A percentile compares a stretch with the other conserved stretches of the same genome.
These are phyloP conservation scores for Monilinia laxa DNA, from an alignment of 2,329 filamentous ascomycete genomes.

Conservation along the genomic window DNA sequence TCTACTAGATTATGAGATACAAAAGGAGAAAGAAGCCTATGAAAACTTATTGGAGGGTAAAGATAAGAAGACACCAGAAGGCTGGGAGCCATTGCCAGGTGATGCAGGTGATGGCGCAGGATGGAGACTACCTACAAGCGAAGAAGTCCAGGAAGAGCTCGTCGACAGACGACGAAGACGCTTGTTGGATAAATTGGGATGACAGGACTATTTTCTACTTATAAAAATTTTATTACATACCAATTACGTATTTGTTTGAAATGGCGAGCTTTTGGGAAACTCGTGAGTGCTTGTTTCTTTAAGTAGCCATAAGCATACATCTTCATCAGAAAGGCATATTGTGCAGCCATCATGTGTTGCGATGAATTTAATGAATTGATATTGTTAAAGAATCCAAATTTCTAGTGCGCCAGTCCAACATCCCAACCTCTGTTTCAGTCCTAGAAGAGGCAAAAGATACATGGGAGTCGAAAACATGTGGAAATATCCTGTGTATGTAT, in stretches of 20 bases:
- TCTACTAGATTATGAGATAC: constrained; percentile 74
- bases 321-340: neutral
- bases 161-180: constrained; percentile 81
- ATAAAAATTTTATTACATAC: neutral
- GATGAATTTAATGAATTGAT: constrained; percentile 2
- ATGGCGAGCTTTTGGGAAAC: no score
- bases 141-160: constrained; percentile 93
- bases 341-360: neutral
- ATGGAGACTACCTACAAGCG: constrained; percentile 81
- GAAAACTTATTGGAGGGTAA: constrained; percentile 62
- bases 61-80: constrained; percentile 59
- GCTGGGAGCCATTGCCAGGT: constrained; percentile 84
- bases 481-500: neutral
- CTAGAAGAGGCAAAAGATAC: neutral
- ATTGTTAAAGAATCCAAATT: neutral
- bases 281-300: neutral
- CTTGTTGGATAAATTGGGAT: constrained; percentile 69
- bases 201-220: neutral
- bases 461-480: neutral
- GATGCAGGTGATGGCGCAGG: constrained; percentile 78
- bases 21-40: constrained; percentile 79
- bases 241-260: constrained; percentile 2
- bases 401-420: neutral
- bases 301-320: neutral
- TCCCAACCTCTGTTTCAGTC: neutral